phyloP scores from a whole-genome alignment of 139 green algal species.

The Haematococcus sp. region DNA sequence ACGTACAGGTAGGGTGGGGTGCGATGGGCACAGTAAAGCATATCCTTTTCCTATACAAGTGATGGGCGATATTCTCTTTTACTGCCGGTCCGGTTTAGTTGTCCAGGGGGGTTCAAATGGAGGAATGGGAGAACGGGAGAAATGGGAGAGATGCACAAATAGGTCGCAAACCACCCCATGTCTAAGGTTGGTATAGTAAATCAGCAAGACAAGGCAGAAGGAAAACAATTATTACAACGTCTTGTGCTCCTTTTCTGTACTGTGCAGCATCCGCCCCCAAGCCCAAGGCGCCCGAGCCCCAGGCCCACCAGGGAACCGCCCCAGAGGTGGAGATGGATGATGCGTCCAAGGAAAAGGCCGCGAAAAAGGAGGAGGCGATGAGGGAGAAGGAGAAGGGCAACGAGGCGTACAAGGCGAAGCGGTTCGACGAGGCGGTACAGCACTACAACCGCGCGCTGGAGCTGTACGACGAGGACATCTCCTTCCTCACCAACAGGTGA shows the following conservation, averaged over 20 bases:
- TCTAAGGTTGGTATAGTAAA: no score
- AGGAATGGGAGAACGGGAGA: no score
- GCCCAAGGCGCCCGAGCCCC: constrained; percentile 8
- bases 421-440: constrained; percentile 14
- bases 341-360: constrained; percentile 18
- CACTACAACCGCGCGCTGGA: constrained; percentile 90
- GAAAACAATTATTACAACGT: no score
- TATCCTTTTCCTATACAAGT: no score
- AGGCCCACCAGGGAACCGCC: background rate
- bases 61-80: no score
- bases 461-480: constrained; percentile 86
- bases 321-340: constrained; percentile 18
- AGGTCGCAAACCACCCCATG: no score
- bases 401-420: constrained; percentile 88
- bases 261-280: constrained; percentile 10
- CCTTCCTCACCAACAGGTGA: constrained; percentile 92
- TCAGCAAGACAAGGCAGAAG: constrained; percentile 22
- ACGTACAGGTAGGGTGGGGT: no score
- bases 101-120: no score
- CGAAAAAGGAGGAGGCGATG: constrained; percentile 38
- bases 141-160: no score
- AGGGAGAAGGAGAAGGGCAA: constrained; percentile 92
- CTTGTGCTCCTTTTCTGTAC: no score
- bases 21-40: no score
- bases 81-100: no score